Evolutionary conservation across 768 basidiomycete genomes (phyloP).

Genomic region (Boletus barrowsii): DNA sequence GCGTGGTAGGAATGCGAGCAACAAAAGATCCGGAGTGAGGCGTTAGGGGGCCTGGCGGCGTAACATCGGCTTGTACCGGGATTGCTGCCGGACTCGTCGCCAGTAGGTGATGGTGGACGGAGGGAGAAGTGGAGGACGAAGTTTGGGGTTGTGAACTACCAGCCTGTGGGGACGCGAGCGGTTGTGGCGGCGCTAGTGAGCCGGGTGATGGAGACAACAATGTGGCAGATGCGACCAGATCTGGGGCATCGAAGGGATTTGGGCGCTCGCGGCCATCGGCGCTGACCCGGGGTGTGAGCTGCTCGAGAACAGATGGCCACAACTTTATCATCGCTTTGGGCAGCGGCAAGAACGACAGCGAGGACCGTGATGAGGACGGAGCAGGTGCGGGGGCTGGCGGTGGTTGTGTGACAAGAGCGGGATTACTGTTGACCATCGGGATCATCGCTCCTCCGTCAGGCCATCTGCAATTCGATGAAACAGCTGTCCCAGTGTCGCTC

Average conservation of each 20-base stretch:
- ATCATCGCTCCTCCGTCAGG: constrained; percentile 13
- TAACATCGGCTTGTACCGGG: constrained; percentile 33
- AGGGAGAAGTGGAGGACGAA: constrained; percentile 6
- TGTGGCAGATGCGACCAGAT: constrained; percentile 26
- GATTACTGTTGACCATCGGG: background rate
- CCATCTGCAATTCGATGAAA: constrained; percentile 1
- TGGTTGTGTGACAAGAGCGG: constrained; percentile 9
- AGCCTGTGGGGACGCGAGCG: background rate
- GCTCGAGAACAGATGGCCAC: constrained; percentile 57
- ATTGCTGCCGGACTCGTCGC: constrained; percentile 16
- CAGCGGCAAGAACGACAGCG: constrained; percentile 23
- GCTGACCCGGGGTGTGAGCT: constrained; percentile 56
- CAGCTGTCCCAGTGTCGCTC: background rate
- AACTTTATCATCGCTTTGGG: constrained; percentile 59
- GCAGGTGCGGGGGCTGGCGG: constrained; percentile 2
- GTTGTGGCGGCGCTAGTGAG: constrained; percentile 11
- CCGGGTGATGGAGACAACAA: constrained; percentile 19
- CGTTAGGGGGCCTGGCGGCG: constrained; percentile 46
- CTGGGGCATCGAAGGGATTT: constrained; percentile 62
- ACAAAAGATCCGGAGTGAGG: constrained; percentile 47
- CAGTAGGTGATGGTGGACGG: constrained; percentile 33
- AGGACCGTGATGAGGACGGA: constrained; percentile 16
- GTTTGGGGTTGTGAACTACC: constrained; percentile 14
- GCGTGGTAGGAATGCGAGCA: constrained; percentile 52
- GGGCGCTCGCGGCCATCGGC: constrained; percentile 41